A percentile compares a stretch with the other conserved stretches of the same genome.
These are phyloP conservation scores for Taphrina betulina DNA, from an alignment of 1,139 yeast species.

Conservation along the genomic window DNA sequence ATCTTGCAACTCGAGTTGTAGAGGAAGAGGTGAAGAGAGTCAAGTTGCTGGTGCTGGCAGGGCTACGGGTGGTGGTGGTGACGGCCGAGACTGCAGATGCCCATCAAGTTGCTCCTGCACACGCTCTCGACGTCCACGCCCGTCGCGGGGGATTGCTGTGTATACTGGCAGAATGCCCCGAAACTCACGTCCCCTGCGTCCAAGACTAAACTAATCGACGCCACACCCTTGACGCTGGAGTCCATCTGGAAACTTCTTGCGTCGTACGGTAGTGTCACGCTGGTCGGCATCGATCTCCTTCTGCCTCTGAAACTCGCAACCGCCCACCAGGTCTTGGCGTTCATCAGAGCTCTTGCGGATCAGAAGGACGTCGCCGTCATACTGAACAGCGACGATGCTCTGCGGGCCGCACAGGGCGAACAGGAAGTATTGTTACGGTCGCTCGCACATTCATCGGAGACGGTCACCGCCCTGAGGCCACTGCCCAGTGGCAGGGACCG, in stretches of 20 bases:
- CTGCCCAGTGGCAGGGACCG: constrained; percentile 24
- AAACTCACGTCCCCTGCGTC: background rate
- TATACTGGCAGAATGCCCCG: constrained; percentile 24
- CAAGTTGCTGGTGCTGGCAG: too few relatives aligned
- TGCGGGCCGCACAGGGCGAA: constrained; percentile 7
- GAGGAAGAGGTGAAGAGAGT: too few relatives aligned
- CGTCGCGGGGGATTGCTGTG: constrained; percentile 20
- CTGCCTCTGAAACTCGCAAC: constrained; percentile 19
- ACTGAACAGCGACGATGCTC: constrained; percentile 24
- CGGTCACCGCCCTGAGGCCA: constrained; percentile 10
- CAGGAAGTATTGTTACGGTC: constrained; percentile 17
- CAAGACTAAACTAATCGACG: constrained; percentile 15
- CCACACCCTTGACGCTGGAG: constrained; percentile 16
- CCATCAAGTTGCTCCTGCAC: constrained; percentile 11
- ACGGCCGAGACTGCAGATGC: too few relatives aligned
- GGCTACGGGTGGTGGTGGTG: too few relatives aligned
- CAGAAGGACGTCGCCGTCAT: constrained; percentile 9
- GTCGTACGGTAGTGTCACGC: background rate
- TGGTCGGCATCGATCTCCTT: constrained; percentile 18
- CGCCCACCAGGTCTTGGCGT: constrained; percentile 1
- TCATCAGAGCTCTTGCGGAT: constrained; percentile 6
- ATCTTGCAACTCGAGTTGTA: too few relatives aligned
- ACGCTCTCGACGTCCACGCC: constrained; percentile 22
- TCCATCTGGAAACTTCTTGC: constrained; percentile 1
- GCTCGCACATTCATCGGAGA: constrained; percentile 17